Evolutionary conservation across 2,329 filamentous ascomycete genomes (phyloP), one percentile per base, ranked within the genome.

Genomic region (Fusarium sp.): DNA sequence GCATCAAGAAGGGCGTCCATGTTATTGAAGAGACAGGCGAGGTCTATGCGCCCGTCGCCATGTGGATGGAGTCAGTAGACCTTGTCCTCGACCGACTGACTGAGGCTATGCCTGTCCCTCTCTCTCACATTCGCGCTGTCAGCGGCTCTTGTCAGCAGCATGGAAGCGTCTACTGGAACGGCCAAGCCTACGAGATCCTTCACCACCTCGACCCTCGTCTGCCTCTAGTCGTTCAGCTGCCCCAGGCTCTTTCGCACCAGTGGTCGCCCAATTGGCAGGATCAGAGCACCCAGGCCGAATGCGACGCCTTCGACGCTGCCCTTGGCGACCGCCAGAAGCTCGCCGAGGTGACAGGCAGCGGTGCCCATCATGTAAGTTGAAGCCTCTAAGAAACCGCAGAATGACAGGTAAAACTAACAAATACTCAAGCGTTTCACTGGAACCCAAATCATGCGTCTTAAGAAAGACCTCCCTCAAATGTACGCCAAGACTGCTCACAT

Each of bases 221-320:
- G 73, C 78, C 83, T 1, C 79, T 98, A 42, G 83, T 91, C 45
- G 87, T 91, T 58, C 93, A 96, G 78, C 80, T 98, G 25, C 77
- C 80, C 9, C 80, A 78, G 4, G 91, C 90, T 0, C 91, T 98
- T 73, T 91, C 93, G 13, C 90, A 96, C 75, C 88, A 91, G 5
- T 93, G 88, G 78, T 93, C 92, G 65, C 95, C 95, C 7, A 99
- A 98, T 76, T 99, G 95, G 95, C 95, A 98, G 79, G 95, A 99
- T 76, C 90, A 93, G 61, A 97, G 93, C 78, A 98, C 95, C 2
- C 93, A 97, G 79, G 83, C 83, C 66, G 91, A 99, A 78, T 97
- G 93, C 74, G 93, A 97, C 74, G 83, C 86, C 63, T 98, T 98
- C 73, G 93, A 98, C 75, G 83, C 80, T 6, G 80, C 82, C 49